Base-by-base conservation (phyloP, 2,329 filamentous ascomycete species). In the Thelonectria rubi region DNA sequence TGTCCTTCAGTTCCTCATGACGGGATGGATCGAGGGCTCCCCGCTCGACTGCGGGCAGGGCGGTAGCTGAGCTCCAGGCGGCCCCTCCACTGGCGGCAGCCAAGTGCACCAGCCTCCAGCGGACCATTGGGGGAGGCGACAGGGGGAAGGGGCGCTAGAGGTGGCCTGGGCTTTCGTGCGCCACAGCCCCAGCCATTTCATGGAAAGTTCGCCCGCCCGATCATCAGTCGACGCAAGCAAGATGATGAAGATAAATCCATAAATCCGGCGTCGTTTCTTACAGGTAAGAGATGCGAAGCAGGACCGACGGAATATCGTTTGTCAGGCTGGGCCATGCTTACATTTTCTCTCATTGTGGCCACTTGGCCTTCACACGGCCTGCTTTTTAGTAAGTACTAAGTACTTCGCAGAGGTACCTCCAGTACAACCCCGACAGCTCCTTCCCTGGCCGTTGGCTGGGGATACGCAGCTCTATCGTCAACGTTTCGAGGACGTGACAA, bases 1-100 rank as follows among this genome's bases (percentile, higher is more conserved):
- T 79, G 77, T 79, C 77, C 72, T 78, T 76, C 77, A 75, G 71
- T 78, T 76, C 67, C 57, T 57, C 62, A 67, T 60, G 55, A 58
- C 49, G 45, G 54, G 20, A 46, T 58, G 55, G 52, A 53, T 61
- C 53, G 46, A 64, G 55, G 53, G 40, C 24, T 26, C 30, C 48
- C 17, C 12, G 52, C 52, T 42, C 21, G 21, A 47, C 52, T 46
- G 24, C 51, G 26, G n/a, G 51, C 40, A 30, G 51, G 24, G 39
- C 40, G 43, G 26, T 55, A 40, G 40, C 30, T 24, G 30, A 24
- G 43, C 42, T 48, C 32, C 34, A 34, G 39, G 55, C 46, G 26
- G 26, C 21, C 37, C 14, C 26, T 32, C 39, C 42, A 42, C 53
- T 49, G 53, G 24, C 42, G 39, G n/a, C n/a, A 32, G 42, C 20